A percentile compares a stretch with the other conserved stretches of the same genome.
phyloP scores from a whole-genome alignment of 2,329 filamentous ascomycete genomes.

The Neonectria faginata region DNA sequence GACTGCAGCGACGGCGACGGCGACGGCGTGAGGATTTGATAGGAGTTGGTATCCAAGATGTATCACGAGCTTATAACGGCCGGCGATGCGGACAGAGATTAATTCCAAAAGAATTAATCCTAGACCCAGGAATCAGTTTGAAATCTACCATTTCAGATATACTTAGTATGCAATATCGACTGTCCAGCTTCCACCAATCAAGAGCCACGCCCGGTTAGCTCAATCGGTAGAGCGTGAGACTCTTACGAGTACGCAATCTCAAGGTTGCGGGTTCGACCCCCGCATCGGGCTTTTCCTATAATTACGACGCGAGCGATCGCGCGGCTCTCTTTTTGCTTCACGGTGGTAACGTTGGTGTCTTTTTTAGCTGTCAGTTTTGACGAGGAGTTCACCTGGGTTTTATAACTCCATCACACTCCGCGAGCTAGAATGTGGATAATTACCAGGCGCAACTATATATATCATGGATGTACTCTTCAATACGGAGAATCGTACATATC shows the following conservation, averaged over 20 bases:
- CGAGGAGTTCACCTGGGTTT: neutral
- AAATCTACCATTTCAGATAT: neutral
- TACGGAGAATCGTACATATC: neutral
- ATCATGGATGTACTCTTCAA: no score
- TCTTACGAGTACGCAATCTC: conserved; percentile 63
- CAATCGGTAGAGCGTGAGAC: conserved; percentile 72
- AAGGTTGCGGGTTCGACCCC: conserved; percentile 67
- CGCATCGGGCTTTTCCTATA: conserved; percentile 50
- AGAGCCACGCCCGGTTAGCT: conserved; percentile 45
- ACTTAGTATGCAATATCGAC: neutral
- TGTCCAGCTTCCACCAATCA: conserved; percentile 17
- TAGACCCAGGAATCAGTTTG: neutral
- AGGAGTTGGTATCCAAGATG: no score
- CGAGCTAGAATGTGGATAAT: neutral
- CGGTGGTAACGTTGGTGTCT: neutral
- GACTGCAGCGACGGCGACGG: conserved; percentile 33
- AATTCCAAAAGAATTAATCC: no score
- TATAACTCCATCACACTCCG: neutral
- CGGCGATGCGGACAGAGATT: no score
- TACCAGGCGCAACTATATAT: neutral
- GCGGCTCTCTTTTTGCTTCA: conserved; percentile 1
- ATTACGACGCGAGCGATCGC: conserved; percentile 6
- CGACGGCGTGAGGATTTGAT: conserved; percentile 12
- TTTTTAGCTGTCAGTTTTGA: neutral
- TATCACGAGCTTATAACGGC: neutral